Conservation (phyloP, 108 stramenopile species). For the Nannochloropsis oceanica region DNA sequence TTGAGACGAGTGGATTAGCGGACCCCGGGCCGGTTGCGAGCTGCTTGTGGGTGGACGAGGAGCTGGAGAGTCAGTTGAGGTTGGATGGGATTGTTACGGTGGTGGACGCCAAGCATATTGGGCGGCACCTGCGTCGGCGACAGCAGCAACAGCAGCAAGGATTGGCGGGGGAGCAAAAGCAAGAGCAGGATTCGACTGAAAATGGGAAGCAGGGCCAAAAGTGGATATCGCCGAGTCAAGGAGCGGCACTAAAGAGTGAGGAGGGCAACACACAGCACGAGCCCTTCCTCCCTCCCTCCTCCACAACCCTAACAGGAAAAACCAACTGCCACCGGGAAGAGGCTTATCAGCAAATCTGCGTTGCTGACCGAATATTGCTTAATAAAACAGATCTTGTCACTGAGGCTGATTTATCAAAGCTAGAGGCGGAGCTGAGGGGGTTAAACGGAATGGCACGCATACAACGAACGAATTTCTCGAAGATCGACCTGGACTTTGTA, state of each 20-base stretch:
- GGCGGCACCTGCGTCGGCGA: conserved; percentile 43
- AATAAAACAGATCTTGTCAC: conserved; percentile 44
- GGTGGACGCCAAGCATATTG: conserved; percentile 78
- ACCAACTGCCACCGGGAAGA: conserved; percentile 50
- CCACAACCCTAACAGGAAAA: no score
- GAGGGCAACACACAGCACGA: conserved; percentile 18
- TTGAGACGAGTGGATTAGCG: conserved; percentile 90
- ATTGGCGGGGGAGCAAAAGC: not conserved
- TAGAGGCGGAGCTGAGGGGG: conserved; percentile 27
- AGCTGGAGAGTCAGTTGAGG: conserved; percentile 45
- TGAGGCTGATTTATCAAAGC: conserved; percentile 2
- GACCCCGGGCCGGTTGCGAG: conserved; percentile 84
- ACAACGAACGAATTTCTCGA: conserved; percentile 45
- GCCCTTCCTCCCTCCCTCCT: no score
- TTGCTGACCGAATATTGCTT: conserved; percentile 44
- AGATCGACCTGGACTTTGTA: not conserved
- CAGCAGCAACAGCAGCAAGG: not conserved
- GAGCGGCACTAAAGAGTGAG: conserved; percentile 49
- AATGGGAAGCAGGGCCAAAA: not conserved
- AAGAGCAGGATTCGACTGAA: not conserved
- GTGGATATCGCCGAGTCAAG: not conserved
- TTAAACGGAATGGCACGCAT: conserved; percentile 73
- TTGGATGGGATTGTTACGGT: conserved; percentile 84
- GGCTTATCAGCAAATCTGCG: conserved; percentile 79
- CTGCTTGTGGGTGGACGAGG: conserved; percentile 88